Conservation (phyloP, 768 basidiomycete species). For the Tylopilus felleus region DNA sequence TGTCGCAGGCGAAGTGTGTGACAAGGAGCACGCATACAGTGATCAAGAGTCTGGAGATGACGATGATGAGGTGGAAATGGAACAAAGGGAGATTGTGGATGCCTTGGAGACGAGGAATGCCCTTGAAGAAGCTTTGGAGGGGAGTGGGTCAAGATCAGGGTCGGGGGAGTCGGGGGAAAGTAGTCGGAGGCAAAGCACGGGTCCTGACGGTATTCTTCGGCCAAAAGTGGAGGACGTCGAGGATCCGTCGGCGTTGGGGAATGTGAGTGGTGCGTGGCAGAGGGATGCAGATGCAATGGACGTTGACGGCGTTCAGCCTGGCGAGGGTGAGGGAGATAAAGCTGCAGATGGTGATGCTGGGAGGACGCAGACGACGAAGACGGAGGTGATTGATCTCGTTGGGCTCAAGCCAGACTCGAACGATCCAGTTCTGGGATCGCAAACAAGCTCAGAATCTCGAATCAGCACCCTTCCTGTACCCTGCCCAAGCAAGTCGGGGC, state of each 20-base stretch:
- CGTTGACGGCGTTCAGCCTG: constrained; percentile 25
- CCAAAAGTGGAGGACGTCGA: constrained; percentile 59
- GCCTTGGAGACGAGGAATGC: constrained; percentile 50
- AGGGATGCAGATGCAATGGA: constrained; percentile 32
- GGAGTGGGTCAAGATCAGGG: constrained; percentile 24
- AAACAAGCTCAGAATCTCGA: constrained; percentile 39
- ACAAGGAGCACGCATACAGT: constrained; percentile 24
- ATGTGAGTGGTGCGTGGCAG: constrained; percentile 19
- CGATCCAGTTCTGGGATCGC: constrained; percentile 50
- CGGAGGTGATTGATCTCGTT: constrained; percentile 21
- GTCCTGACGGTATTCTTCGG: constrained; percentile 31
- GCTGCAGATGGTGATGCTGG: not conserved
- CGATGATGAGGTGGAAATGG: constrained; percentile 57
- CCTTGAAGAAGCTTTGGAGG: constrained; percentile 59
- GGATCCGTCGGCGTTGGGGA: constrained; percentile 43
- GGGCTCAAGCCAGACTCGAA: constrained; percentile 55
- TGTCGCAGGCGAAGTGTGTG: constrained; percentile 15
- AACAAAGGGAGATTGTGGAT: constrained; percentile 54
- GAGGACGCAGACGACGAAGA: constrained; percentile 25
- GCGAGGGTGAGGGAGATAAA: constrained; percentile 29
- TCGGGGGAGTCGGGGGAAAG: constrained; percentile 35
- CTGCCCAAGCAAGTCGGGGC: constrained; percentile 36
- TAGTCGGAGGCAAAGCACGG: constrained; percentile 32
- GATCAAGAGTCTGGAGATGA: constrained; percentile 50
- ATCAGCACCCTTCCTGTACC: constrained; percentile 3